Conservation (phyloP, 352 stramenopile genomes). For the Phytophthora multivora region DNA sequence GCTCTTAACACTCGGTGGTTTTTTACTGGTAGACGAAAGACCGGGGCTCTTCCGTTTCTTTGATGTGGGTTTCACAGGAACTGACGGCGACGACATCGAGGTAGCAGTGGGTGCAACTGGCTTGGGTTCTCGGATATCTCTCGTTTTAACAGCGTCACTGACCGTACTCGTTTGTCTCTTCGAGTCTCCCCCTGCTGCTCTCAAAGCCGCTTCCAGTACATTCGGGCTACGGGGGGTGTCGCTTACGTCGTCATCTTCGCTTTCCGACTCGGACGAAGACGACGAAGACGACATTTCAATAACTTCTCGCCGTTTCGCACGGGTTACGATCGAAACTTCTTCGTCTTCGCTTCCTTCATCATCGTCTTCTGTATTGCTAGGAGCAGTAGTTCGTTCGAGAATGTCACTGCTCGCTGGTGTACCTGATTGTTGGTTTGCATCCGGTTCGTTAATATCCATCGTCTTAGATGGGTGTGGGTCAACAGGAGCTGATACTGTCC, state of each 20-base stretch:
- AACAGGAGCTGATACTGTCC: not conserved
- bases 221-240: slow-evolving; percentile 28
- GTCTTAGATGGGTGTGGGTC: not conserved
- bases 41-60: slow-evolving; percentile 28
- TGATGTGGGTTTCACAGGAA: slow-evolving; percentile 5
- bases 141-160: slow-evolving; percentile 1
- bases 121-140: not conserved
- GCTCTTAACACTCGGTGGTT: slow-evolving; percentile 43
- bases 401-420: slow-evolving; percentile 21
- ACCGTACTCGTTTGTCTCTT: not conserved
- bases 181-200: slow-evolving; percentile 34
- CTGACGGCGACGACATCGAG: not conserved
- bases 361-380: slow-evolving; percentile 30
- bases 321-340: slow-evolving; percentile 18
- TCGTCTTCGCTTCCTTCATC: slow-evolving; percentile 25
- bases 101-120: not conserved
- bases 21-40: slow-evolving; percentile 15
- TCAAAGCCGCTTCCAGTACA: slow-evolving; percentile 64
- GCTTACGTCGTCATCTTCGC: slow-evolving; percentile 19
- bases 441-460: slow-evolving; percentile 1
- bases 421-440: not conserved
- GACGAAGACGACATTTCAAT: slow-evolving; percentile 34
- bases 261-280: slow-evolving; percentile 46
- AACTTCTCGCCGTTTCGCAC: slow-evolving; percentile 10
- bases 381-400: slow-evolving; percentile 24